Conservation (phyloP, 2,329 filamentous ascomycete genomes). For the Neocucurbitaria cava region DNA sequence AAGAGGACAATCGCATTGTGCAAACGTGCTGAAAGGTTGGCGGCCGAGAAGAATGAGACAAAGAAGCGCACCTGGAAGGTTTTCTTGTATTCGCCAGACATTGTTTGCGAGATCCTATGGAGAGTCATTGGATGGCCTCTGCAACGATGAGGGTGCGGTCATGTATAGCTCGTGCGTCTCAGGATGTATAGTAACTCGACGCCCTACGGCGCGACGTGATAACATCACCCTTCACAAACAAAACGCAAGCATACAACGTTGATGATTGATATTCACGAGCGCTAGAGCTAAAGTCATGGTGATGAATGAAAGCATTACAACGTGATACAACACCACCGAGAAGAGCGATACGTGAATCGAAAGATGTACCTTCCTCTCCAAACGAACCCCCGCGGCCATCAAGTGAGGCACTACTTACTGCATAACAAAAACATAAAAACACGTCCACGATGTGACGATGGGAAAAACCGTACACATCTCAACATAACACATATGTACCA, state of each 20-base stretch:
- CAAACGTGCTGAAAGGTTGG: background rate
- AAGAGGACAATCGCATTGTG: background rate
- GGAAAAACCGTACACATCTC: background rate
- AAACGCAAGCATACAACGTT: background rate
- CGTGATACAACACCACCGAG: background rate
- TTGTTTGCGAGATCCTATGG: background rate
- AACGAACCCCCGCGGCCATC: background rate
- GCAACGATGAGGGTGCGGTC: too few species aligned
- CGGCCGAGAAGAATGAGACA: background rate
- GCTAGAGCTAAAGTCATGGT: background rate
- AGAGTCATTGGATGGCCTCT: background rate
- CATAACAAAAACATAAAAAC: background rate
- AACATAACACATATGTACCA: background rate
- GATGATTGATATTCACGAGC: constrained; percentile 1
- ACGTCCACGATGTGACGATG: background rate
- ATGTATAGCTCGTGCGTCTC: too few species aligned
- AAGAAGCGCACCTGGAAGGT: background rate
- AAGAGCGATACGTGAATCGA: background rate
- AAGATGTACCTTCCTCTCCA: background rate
- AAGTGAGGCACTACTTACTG: background rate
- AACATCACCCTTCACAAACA: background rate
- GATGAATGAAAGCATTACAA: background rate
- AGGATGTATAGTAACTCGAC: background rate
- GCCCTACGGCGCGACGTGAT: background rate
- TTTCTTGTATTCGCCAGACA: background rate